These are phyloP conservation scores for Ajuga reptans DNA, from an alignment of 305 asterid genomes.

Conservation along the genomic window DNA sequence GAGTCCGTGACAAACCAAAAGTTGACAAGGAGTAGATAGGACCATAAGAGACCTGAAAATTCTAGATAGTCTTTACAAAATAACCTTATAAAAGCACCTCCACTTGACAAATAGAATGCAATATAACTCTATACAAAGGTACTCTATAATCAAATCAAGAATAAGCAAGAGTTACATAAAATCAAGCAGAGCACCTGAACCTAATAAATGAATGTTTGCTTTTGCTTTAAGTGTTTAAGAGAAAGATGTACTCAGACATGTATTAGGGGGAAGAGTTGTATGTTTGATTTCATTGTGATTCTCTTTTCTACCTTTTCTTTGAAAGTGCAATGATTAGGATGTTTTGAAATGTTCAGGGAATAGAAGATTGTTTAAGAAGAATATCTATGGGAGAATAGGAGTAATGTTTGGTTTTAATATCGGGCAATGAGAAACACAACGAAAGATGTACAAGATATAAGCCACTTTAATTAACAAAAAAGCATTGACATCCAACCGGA, in stretches of 20 bases:
- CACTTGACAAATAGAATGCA: neutral
- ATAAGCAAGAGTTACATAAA: neutral
- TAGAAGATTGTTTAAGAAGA: neutral
- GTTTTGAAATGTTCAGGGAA: too few species aligned
- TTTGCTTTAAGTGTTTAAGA: too few species aligned
- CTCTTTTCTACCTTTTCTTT: too few species aligned
- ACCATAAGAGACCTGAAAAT: constrained; percentile 6
- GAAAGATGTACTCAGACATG: too few species aligned
- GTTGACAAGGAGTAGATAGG: neutral
- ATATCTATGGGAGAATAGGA: neutral
- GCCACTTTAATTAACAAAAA: constrained; percentile 11
- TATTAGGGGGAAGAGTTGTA: too few species aligned
- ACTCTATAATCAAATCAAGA: neutral
- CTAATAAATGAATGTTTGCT: neutral
- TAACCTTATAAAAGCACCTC: neutral
- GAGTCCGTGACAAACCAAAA: neutral
- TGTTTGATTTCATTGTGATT: too few species aligned
- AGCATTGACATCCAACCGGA: neutral
- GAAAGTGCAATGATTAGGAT: too few species aligned
- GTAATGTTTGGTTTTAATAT: neutral
- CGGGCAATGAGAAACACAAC: neutral
- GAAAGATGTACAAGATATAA: neutral
- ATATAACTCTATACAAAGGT: neutral
- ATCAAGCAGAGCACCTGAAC: neutral
- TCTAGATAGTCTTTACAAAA: neutral